Percentiles rank a stretch among this genome's conserved stretches.
These are phyloP conservation scores for Teratosphaeria epicoccoides DNA, from an alignment of 2,329 filamentous ascomycete genomes.

Conservation along the genomic window DNA sequence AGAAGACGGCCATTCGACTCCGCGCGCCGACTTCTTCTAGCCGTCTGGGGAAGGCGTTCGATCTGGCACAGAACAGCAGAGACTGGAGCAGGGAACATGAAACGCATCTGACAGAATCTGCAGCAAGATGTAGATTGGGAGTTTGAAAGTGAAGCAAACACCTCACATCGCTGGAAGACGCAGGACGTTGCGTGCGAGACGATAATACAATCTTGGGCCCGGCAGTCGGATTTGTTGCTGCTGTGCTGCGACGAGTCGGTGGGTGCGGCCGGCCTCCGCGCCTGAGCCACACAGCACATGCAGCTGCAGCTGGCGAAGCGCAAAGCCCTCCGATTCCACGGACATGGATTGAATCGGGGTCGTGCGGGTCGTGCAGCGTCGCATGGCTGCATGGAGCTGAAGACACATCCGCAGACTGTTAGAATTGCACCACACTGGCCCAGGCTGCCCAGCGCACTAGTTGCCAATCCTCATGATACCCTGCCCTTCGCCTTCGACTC, in stretches of 20 bases:
- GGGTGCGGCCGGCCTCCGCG: neutral
- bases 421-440: neutral
- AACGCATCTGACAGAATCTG: neutral
- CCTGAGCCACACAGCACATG: neutral
- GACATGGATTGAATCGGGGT: too few relatives aligned
- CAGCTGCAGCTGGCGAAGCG: neutral
- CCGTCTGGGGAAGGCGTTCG: neutral
- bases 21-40: neutral
- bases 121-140: neutral
- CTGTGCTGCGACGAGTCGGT: neutral
- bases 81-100: neutral
- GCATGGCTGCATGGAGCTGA: neutral
- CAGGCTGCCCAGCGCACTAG: too few relatives aligned
- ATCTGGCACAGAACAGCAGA: neutral
- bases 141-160: neutral
- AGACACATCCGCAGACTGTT: neutral
- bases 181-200: neutral
- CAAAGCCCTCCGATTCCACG: neutral
- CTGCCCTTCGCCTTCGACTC: neutral
- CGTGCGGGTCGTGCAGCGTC: neutral
- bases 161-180: neutral
- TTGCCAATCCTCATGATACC: too few relatives aligned
- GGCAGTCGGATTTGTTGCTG: neutral
- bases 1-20: neutral
- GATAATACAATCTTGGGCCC: neutral